Percentiles rank a stretch among this genome's conserved stretches.
Conservation (phyloP, 148 eudicot genomes). For the Rhododendron ferrugineum region DNA sequence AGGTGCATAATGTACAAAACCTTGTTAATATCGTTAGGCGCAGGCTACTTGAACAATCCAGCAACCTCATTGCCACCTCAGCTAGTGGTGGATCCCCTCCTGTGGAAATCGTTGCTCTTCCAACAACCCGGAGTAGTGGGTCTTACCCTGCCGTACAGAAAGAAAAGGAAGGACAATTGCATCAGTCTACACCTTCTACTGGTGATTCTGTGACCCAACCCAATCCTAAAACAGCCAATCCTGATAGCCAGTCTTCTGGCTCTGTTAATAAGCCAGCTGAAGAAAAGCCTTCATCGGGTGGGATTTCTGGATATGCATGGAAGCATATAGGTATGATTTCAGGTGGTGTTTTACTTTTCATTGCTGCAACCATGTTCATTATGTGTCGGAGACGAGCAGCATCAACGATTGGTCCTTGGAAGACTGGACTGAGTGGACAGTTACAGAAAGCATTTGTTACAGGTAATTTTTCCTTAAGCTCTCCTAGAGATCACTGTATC, state of each 20-base stretch:
- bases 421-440: conserved; percentile 94
- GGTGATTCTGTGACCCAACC: conserved; percentile 19
- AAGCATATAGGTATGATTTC: conserved; percentile 43
- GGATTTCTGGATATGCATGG: conserved; percentile 29
- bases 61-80: conserved; percentile 59
- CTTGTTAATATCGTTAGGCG: conserved; percentile 36
- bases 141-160: conserved; percentile 62
- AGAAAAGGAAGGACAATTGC: conserved; percentile 21
- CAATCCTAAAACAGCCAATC: conserved; percentile 13
- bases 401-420: conserved; percentile 73
- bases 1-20: conserved; percentile 24
- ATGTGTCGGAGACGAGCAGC: conserved; percentile 51
- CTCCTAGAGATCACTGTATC: not conserved
- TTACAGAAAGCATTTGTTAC: conserved; percentile 92
- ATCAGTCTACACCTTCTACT: conserved; percentile 14
- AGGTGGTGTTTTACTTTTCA: conserved; percentile 28
- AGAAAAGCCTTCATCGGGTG: conserved; percentile 20
- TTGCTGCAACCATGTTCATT: conserved; percentile 27
- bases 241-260: conserved; percentile 3
- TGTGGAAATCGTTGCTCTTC: conserved; percentile 21
- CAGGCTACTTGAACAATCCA: conserved; percentile 58
- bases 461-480: conserved; percentile 33
- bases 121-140: conserved; percentile 72
- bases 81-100: conserved; percentile 24
- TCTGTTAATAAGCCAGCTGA: not conserved